These are phyloP conservation scores for Psophocarpus tetragonolobus DNA, from an alignment of 306 rosid species.

Conservation along the genomic window DNA sequence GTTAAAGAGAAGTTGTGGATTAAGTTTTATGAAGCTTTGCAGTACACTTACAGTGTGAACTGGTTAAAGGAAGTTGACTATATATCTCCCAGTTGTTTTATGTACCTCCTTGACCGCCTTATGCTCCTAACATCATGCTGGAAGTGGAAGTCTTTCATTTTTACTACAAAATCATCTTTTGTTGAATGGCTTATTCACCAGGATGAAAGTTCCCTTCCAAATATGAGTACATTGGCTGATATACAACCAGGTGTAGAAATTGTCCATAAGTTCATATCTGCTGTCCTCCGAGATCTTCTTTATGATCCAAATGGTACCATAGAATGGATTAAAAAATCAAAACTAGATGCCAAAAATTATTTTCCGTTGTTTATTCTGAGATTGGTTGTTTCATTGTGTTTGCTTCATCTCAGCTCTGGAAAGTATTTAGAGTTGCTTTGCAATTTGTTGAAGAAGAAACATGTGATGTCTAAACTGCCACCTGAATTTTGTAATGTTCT, in stretches of 20 bases:
- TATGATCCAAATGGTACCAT: not conserved
- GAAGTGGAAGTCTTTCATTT: constrained; percentile 33
- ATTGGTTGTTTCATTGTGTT: constrained; percentile 44
- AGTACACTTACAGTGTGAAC: constrained; percentile 39
- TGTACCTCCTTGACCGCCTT: constrained; percentile 74
- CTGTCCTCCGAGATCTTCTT: constrained; percentile 32
- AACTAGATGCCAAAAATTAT: not conserved
- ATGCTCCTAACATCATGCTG: constrained; percentile 39
- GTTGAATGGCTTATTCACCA: constrained; percentile 62
- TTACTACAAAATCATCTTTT: constrained; percentile 61
- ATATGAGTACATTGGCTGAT: not conserved
- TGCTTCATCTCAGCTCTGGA: constrained; percentile 47
- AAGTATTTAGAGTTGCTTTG: constrained; percentile 10
- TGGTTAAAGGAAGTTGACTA: constrained; percentile 39
- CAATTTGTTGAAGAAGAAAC: constrained; percentile 24
- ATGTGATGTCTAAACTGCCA: constrained; percentile 43
- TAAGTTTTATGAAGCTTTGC: constrained; percentile 43
- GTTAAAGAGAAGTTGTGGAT: not conserved
- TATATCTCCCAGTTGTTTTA: constrained; percentile 63
- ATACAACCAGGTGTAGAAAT: not conserved
- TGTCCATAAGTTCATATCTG: constrained; percentile 11
- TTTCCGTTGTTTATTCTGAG: constrained; percentile 48
- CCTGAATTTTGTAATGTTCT: constrained; percentile 34
- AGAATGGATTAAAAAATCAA: constrained; percentile 47
- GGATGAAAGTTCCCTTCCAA: constrained; percentile 28